These are phyloP conservation scores for Podospora sp. DNA, from an alignment of 495 filamentous ascomycete species.

Conservation along the genomic window DNA sequence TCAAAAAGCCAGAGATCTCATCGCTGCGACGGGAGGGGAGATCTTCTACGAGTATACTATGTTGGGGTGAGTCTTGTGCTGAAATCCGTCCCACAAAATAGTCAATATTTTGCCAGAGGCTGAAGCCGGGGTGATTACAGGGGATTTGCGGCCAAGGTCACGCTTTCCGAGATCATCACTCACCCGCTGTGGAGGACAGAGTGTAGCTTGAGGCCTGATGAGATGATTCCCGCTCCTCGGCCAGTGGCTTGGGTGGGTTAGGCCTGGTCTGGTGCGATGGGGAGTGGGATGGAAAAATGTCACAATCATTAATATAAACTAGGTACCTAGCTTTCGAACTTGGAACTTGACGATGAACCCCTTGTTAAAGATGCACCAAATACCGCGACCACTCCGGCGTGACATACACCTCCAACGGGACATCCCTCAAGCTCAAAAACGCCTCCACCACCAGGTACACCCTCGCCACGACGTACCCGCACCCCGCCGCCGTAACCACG, in stretches of 20 bases:
- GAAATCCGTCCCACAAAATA: no score
- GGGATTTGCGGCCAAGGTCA: background rate
- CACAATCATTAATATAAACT: no score
- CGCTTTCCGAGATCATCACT: background rate
- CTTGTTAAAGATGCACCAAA: conserved; percentile 29
- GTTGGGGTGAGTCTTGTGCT: background rate
- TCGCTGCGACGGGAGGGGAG: background rate
- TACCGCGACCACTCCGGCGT: conserved; percentile 27
- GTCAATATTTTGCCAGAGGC: no score
- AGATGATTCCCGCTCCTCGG: background rate
- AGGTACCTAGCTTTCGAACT: no score
- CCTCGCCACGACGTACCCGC: conserved; percentile 11
- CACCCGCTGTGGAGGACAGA: background rate
- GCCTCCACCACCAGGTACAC: conserved; percentile 27
- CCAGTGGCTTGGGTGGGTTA: background rate
- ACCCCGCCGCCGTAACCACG: background rate
- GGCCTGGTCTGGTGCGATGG: no score
- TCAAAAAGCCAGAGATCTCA: background rate
- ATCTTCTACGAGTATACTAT: background rate
- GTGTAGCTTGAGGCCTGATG: background rate
- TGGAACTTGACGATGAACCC: no score
- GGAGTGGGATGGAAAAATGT: no score
- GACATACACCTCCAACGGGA: conserved; percentile 24
- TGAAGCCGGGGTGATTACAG: no score
- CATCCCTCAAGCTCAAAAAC: conserved; percentile 21